phyloP scores from a whole-genome alignment of 352 stramenopile genomes.

The Pythium graminicola region DNA sequence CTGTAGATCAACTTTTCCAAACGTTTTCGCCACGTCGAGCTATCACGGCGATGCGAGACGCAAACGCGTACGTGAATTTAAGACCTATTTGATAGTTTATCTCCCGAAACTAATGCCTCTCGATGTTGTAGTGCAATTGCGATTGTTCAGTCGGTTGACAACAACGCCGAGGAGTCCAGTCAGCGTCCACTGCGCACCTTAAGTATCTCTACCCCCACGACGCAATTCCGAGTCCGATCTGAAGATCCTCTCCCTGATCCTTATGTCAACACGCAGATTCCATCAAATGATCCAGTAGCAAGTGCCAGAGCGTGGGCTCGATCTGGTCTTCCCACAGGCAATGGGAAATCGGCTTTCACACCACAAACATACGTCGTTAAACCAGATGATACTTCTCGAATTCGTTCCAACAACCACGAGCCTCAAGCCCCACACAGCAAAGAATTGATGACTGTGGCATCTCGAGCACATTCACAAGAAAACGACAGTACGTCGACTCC shows the following conservation, averaged over 20 bases:
- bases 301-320: slow-evolving; percentile 5
- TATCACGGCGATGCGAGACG: slow-evolving; percentile 35
- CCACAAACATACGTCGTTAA: too few species aligned
- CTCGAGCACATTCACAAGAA: not conserved
- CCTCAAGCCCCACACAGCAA: not conserved
- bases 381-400: not conserved
- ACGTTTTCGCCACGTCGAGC: slow-evolving; percentile 53
- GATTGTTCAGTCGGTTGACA: slow-evolving; percentile 4
- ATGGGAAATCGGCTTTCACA: not conserved
- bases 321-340: slow-evolving; percentile 2
- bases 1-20: slow-evolving; percentile 42
- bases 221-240: not conserved
- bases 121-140: slow-evolving; percentile 12
- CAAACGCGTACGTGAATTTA: slow-evolving; percentile 30
- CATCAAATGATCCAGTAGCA: not conserved
- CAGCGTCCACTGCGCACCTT: slow-evolving; percentile 5
- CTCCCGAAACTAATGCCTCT: not conserved
- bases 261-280: slow-evolving; percentile 4
- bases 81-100: not conserved
- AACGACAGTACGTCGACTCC: not conserved
- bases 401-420: not conserved
- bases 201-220: slow-evolving; percentile 9
- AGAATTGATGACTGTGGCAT: not conserved
- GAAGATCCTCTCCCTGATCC: slow-evolving; percentile 13
- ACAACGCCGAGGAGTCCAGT: slow-evolving; percentile 9